Conservation (phyloP, 2,329 filamentous ascomycete genomes). For the Nakataea oryzae region DNA sequence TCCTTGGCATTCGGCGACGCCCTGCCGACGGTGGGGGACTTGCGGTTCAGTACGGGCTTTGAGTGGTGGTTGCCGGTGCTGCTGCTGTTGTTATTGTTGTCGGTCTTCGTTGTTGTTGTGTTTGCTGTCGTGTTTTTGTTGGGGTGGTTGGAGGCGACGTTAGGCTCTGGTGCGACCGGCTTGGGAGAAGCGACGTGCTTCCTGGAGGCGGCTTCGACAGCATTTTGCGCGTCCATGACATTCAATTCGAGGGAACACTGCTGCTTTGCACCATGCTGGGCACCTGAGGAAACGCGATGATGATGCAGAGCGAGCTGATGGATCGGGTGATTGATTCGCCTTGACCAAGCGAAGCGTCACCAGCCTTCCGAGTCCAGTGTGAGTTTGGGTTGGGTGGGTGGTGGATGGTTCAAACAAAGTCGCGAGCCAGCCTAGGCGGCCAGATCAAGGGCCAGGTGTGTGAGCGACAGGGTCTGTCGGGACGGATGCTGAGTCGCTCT, state of each 20-base stretch:
- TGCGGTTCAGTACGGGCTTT: conserved; percentile 12
- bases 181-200: conserved; percentile 46
- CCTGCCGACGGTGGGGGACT: conserved; percentile 14
- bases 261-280: conserved; percentile 51
- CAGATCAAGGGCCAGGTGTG: background rate
- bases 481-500: background rate
- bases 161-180: conserved; percentile 24
- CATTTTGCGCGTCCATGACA: conserved; percentile 62
- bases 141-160: conserved; percentile 16
- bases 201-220: conserved; percentile 50
- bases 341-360: conserved; percentile 2
- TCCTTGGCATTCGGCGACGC: conserved; percentile 18
- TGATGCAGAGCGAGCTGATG: background rate
- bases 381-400: background rate
- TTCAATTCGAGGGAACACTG: conserved; percentile 41
- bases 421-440: background rate
- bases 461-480: background rate
- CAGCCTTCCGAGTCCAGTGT: background rate
- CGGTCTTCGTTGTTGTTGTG: conserved; percentile 6
- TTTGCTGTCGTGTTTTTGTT: conserved; percentile 10
- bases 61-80: background rate
- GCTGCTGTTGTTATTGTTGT: background rate
- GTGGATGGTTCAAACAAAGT: background rate
- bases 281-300: conserved; percentile 19
- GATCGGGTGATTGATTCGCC: conserved; percentile 1